phyloP scores from a whole-genome alignment of 2,329 filamentous ascomycete genomes.

The Talaromyces sp. region DNA sequence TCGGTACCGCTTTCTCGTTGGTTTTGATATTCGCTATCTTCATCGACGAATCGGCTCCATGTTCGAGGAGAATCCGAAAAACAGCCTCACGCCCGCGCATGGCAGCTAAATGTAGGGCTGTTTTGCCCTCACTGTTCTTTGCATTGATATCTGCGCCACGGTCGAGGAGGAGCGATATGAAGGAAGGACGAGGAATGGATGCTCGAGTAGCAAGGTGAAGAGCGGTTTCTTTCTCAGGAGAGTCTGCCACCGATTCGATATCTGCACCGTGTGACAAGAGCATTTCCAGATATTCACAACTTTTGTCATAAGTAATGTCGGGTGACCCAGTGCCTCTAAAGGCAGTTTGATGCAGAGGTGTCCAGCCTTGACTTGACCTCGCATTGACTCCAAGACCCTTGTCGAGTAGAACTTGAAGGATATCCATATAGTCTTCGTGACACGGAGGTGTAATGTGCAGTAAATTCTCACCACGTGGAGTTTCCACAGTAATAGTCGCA shows the following conservation, averaged over 20 bases:
- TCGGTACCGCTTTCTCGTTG: not conserved
- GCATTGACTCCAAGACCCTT: conserved; percentile 15
- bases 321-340: conserved; percentile 15
- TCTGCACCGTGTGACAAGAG: conserved; percentile 20
- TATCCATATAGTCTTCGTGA: conserved; percentile 22
- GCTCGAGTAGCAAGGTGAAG: conserved; percentile 23
- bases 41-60: conserved; percentile 20
- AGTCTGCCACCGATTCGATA: conserved; percentile 16
- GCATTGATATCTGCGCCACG: conserved; percentile 14
- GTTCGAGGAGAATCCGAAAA: conserved; percentile 19
- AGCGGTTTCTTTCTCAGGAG: conserved; percentile 17
- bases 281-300: conserved; percentile 18
- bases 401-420: conserved; percentile 17
- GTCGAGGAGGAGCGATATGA: conserved; percentile 19
- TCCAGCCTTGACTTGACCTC: conserved; percentile 18
- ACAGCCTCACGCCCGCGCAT: conserved; percentile 20
- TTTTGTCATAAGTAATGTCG: conserved; percentile 17
- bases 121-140: conserved; percentile 2
- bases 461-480: conserved; percentile 23
- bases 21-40: conserved; percentile 7
- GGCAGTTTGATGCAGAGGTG: conserved; percentile 22
- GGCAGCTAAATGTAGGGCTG: conserved; percentile 10
- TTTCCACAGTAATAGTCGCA: conserved; percentile 19
- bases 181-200: conserved; percentile 13
- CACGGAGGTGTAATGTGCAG: conserved; percentile 24